These are phyloP conservation scores for Neostapfia colusana DNA, from an alignment of 176 grass and related monocot genomes.

Conservation along the genomic window DNA sequence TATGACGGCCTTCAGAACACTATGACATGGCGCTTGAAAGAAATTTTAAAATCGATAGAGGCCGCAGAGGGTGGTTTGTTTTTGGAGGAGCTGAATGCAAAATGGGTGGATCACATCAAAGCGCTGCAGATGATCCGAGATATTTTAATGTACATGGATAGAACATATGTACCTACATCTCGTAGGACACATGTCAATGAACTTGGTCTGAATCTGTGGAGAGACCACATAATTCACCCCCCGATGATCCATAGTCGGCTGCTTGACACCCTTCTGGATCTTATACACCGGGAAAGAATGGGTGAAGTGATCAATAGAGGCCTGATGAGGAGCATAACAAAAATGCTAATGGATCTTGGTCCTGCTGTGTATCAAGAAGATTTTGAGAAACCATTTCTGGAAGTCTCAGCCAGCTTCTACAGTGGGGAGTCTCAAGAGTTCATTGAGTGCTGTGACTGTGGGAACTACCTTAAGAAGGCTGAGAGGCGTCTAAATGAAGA, in stretches of 20 bases:
- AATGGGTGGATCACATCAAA: constrained; percentile 96
- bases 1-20: constrained; percentile 69
- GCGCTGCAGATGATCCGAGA: constrained; percentile 89
- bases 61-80: constrained; percentile 78
- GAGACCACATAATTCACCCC: constrained; percentile 81
- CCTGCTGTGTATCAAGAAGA: constrained; percentile 87
- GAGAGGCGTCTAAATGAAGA: constrained; percentile 94
- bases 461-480: constrained; percentile 80
- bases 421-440: constrained; percentile 79
- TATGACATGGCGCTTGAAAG: constrained; percentile 77
- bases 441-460: constrained; percentile 90
- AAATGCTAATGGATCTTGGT: constrained; percentile 97
- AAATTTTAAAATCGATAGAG: constrained; percentile 77
- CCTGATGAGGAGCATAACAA: constrained; percentile 82
- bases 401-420: constrained; percentile 82
- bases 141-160: constrained; percentile 98
- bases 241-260: constrained; percentile 67
- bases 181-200: constrained; percentile 85
- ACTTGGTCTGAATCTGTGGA: constrained; percentile 89
- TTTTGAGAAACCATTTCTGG: constrained; percentile 89
- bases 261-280: constrained; percentile 76
- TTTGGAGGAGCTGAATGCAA: constrained; percentile 74
- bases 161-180: constrained; percentile 57
- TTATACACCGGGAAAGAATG: constrained; percentile 73
- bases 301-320: constrained; percentile 91